Conservation (phyloP, 441 rosid species). For the Erysimum pusillum region DNA sequence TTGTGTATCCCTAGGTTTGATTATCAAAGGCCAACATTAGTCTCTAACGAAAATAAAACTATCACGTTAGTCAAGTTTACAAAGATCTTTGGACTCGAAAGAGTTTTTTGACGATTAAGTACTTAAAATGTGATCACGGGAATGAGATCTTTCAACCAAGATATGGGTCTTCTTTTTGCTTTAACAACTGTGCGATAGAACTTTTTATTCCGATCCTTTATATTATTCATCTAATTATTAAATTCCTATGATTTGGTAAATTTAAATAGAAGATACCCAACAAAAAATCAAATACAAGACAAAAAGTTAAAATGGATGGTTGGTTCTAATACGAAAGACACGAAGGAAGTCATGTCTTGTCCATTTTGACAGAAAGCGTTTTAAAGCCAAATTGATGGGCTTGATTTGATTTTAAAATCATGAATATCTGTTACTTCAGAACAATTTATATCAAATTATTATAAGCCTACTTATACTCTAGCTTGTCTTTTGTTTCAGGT, state of each 20-base stretch:
- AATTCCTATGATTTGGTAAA: constrained; percentile 29
- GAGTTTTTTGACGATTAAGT: background rate
- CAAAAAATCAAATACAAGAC: constrained; percentile 32
- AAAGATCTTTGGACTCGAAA: background rate
- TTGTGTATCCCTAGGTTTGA: background rate
- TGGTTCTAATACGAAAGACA: constrained; percentile 47
- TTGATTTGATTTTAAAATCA: constrained; percentile 44
- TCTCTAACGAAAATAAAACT: background rate
- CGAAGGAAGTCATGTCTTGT: constrained; percentile 44
- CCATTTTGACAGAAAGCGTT: constrained; percentile 44
- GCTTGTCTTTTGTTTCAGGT: constrained; percentile 34
- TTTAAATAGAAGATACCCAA: constrained; percentile 19
- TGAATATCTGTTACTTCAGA: constrained; percentile 38
- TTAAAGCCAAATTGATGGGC: constrained; percentile 44
- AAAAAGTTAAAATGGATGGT: constrained; percentile 37
- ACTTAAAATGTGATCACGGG: constrained; percentile 16
- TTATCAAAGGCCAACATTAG: background rate
- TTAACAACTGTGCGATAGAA: constrained; percentile 30
- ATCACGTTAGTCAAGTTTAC: background rate
- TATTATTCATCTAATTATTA: constrained; percentile 36
- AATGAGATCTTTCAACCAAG: constrained; percentile 25
- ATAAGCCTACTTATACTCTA: constrained; percentile 31
- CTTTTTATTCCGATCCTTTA: constrained; percentile 37
- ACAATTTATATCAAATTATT: background rate
- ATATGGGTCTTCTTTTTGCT: constrained; percentile 23